phyloP scores from a whole-genome alignment of 176 grass and related monocot genomes.

The Zoysia japonica region DNA sequence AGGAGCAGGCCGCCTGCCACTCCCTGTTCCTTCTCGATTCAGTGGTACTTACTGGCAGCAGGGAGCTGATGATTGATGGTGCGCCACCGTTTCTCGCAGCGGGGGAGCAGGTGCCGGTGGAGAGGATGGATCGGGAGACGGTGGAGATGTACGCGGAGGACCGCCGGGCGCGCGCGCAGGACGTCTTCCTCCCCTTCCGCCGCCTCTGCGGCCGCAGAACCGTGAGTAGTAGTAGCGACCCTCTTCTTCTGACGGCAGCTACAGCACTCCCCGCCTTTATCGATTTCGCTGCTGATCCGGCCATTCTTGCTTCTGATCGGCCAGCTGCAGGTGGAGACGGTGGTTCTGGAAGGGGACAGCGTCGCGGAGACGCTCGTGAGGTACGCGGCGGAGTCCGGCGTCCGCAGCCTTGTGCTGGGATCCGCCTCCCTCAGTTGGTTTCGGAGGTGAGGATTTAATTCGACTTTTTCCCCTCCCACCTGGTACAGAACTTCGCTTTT shows the following conservation, averaged over 20 bases:
- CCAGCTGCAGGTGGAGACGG: slow-evolving; percentile 64
- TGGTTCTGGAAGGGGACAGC: slow-evolving; percentile 75
- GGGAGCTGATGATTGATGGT: neutral
- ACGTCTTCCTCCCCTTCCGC: slow-evolving; percentile 63
- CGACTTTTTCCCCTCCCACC: neutral
- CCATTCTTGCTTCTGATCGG: neutral
- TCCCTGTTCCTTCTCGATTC: neutral
- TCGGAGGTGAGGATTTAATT: slow-evolving; percentile 45
- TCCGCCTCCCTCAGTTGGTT: slow-evolving; percentile 51
- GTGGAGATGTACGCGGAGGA: slow-evolving; percentile 79
- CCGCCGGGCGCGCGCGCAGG: slow-evolving; percentile 46
- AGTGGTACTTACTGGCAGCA: neutral
- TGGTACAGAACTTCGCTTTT: slow-evolving; percentile 24
- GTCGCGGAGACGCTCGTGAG: slow-evolving; percentile 59
- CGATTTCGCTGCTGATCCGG: neutral
- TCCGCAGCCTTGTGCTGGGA: slow-evolving; percentile 69
- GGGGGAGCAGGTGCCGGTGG: slow-evolving; percentile 65
- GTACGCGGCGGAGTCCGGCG: slow-evolving; percentile 64
- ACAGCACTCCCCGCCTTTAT: no score
- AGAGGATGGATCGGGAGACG: slow-evolving; percentile 56
- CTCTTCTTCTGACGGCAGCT: neutral
- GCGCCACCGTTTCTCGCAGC: slow-evolving; percentile 31
- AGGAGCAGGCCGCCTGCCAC: neutral
- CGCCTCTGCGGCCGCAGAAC: slow-evolving; percentile 52
- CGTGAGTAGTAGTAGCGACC: slow-evolving; percentile 30